A percentile compares a stretch with the other conserved stretches of the same genome.
phyloP scores from a whole-genome alignment of 768 basidiomycete species.

The Boletus fagicola region DNA sequence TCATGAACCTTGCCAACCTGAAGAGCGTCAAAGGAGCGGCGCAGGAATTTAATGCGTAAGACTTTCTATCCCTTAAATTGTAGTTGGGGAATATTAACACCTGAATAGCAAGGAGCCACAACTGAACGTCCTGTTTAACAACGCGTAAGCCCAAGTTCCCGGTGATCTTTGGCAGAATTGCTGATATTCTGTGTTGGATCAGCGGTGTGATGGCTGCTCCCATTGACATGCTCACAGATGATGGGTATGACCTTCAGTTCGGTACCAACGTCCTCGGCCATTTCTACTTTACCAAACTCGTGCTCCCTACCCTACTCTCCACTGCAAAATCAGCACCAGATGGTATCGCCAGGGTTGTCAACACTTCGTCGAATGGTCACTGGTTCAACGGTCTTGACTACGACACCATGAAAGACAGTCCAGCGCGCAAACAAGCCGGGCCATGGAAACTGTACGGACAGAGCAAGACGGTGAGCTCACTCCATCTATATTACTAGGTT shows the following conservation, averaged over 20 bases:
- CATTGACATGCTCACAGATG: conserved; percentile 32
- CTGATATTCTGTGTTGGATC: neutral
- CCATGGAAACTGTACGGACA: conserved; percentile 20
- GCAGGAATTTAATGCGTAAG: conserved; percentile 39
- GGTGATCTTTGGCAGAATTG: neutral
- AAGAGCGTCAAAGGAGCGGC: conserved; percentile 38
- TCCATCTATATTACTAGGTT: neutral
- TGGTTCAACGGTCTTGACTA: conserved; percentile 21
- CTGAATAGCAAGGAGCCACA: conserved; percentile 18
- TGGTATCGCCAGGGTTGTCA: conserved; percentile 36
- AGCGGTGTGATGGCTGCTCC: conserved; percentile 35
- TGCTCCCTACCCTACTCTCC: conserved; percentile 35
- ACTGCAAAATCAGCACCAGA: conserved; percentile 33
- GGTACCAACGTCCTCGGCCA: conserved; percentile 40
- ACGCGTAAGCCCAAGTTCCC: conserved; percentile 23
- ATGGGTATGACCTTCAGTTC: conserved; percentile 43
- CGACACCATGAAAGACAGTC: conserved; percentile 30
- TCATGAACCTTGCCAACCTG: conserved; percentile 44
- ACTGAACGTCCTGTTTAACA: conserved; percentile 30
- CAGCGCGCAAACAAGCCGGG: conserved; percentile 13
- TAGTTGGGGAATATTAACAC: neutral
- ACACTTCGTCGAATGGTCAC: conserved; percentile 31
- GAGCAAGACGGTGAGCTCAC: conserved; percentile 32
- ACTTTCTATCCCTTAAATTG: no score
- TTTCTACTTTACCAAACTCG: conserved; percentile 36